Evolutionary conservation across 202 grass and related monocot genomes (phyloP).

Genomic region (Schoenoplectus triqueter): DNA sequence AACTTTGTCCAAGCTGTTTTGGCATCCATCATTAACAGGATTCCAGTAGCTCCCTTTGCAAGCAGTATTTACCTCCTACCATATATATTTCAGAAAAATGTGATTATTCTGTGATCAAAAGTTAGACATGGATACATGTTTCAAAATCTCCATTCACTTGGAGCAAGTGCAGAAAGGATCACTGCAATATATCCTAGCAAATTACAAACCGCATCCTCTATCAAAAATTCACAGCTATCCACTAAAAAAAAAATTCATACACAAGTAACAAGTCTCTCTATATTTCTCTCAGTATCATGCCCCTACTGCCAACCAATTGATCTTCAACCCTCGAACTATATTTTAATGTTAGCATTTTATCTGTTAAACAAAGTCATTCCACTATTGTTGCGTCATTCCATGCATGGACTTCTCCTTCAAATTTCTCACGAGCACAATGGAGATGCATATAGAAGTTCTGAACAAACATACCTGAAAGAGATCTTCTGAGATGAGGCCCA

Average conservation of each 20-base stretch:
- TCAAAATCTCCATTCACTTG: neutral
- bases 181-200: neutral
- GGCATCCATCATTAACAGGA: conserved; percentile 36
- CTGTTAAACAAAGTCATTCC: neutral
- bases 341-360: neutral
- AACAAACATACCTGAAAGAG: conserved; percentile 59
- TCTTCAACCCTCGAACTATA: neutral
- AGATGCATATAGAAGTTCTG: neutral
- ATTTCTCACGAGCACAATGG: neutral
- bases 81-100: conserved; percentile 36
- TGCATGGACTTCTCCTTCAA: neutral
- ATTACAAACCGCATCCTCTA: neutral
- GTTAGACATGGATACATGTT: neutral
- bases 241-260: neutral
- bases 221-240: neutral
- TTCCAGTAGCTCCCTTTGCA: conserved; percentile 93
- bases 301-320: neutral
- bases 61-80: conserved; percentile 57
- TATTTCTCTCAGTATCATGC: neutral
- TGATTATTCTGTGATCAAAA: neutral
- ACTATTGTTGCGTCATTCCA: neutral
- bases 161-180: neutral
- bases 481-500: conserved; percentile 82
- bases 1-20: conserved; percentile 46
- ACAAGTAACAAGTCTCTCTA: neutral